Evolutionary conservation across 2,329 filamentous ascomycete genomes (phyloP).

Genomic region (Venturia carpophila): DNA sequence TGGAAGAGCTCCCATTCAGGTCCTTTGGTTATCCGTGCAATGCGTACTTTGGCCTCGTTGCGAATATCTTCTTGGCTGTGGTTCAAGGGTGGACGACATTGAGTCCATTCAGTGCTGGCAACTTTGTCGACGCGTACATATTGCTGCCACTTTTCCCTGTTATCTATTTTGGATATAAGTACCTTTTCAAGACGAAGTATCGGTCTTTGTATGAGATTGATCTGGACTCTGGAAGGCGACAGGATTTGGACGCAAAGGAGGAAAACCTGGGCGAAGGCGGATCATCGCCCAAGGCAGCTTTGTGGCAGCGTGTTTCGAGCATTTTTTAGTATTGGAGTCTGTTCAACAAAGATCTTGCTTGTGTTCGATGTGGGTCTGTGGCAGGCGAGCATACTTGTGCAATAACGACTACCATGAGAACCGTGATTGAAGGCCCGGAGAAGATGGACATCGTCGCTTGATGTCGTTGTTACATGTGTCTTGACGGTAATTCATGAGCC

Average conservation of each 20-base stretch:
- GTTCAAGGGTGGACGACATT: constrained; percentile 49
- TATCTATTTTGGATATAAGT: constrained; percentile 42
- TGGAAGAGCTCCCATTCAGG: constrained; percentile 43
- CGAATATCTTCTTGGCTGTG: constrained; percentile 44
- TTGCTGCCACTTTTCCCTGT: constrained; percentile 44
- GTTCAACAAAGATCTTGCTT: too few relatives aligned
- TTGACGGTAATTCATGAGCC: too few relatives aligned
- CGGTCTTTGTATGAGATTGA: constrained; percentile 34
- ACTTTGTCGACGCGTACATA: constrained; percentile 50
- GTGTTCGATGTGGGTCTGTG: too few relatives aligned
- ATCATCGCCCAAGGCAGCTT: background rate
- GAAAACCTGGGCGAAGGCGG: background rate
- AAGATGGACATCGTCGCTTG: too few relatives aligned
- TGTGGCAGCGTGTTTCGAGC: background rate
- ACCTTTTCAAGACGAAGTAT: constrained; percentile 34
- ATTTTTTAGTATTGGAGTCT: background rate
- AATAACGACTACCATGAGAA: too few relatives aligned
- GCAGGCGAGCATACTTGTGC: too few relatives aligned
- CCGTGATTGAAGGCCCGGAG: too few relatives aligned
- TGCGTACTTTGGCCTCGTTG: constrained; percentile 41
- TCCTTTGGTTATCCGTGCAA: constrained; percentile 45
- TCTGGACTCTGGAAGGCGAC: constrained; percentile 35
- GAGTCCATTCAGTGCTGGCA: constrained; percentile 41
- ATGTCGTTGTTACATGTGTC: too few relatives aligned
- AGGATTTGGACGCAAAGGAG: constrained; percentile 28